A percentile compares a stretch with the other conserved stretches of the same genome.
These are phyloP conservation scores for Petunia hybrid DNA, from an alignment of 305 asterid genomes.

Conservation along the genomic window DNA sequence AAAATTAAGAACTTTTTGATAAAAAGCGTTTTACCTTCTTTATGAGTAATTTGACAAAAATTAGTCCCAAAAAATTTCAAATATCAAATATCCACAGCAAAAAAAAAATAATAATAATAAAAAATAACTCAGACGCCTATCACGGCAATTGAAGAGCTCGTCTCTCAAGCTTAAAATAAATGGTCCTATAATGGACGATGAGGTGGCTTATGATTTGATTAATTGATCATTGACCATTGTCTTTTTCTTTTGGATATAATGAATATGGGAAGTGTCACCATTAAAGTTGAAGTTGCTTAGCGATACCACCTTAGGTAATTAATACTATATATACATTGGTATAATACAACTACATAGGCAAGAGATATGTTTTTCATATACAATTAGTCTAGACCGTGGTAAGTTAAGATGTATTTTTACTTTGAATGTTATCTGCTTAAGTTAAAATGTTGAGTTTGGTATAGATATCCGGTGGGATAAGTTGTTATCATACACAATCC, in stretches of 20 bases:
- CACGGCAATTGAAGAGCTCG: conserved; percentile 42
- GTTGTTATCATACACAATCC: too few species aligned
- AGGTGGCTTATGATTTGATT: conserved; percentile 36
- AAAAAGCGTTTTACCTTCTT: too few species aligned
- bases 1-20: too few species aligned
- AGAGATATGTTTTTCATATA: too few species aligned
- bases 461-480: too few species aligned
- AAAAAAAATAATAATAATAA: not conserved
- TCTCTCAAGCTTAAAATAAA: conserved; percentile 27
- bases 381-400: too few species aligned
- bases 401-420: too few species aligned
- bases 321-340: conserved; percentile 30
- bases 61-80: too few species aligned
- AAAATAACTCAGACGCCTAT: conserved; percentile 39
- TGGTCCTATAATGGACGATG: conserved; percentile 42
- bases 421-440: too few species aligned
- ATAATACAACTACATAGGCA: conserved; percentile 32
- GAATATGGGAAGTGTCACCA: conserved; percentile 41
- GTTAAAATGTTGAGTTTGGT: too few species aligned
- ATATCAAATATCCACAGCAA: not conserved
- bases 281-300: conserved; percentile 59
- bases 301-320: conserved; percentile 48
- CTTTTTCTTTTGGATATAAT: conserved; percentile 33
- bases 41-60: too few species aligned
- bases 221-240: conserved; percentile 64